Evolutionary conservation across 352 stramenopile genomes (phyloP).

Genomic region (Phytophthora sp.): DNA sequence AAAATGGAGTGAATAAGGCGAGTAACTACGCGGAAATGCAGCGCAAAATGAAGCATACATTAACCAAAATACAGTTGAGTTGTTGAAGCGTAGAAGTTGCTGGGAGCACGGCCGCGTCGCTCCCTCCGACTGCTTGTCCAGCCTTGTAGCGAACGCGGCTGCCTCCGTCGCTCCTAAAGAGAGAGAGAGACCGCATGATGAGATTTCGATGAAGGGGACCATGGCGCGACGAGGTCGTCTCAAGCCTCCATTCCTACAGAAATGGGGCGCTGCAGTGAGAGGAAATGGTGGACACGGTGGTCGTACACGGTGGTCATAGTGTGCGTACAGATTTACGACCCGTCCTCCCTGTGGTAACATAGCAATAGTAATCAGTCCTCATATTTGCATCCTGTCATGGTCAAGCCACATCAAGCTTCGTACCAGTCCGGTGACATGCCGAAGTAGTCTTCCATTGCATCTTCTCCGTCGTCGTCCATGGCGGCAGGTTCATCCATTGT

Average conservation of each 20-base stretch:
- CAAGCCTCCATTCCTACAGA: conserved; percentile 28
- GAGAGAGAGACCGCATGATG: conserved; percentile 32
- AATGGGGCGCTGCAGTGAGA: conserved; percentile 35
- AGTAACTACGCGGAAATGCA: conserved; percentile 29
- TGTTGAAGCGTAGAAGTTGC: conserved; percentile 30
- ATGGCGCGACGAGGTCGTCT: not conserved
- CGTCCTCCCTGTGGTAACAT: conserved; percentile 53
- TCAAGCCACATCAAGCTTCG: conserved; percentile 1
- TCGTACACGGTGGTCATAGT: conserved; percentile 18
- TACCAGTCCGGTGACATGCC: conserved; percentile 89
- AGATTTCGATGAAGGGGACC: conserved; percentile 17
- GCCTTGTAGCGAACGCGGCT: conserved; percentile 19
- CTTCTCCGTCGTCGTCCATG: conserved; percentile 80
- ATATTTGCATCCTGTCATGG: not conserved
- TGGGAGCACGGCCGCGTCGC: conserved; percentile 25
- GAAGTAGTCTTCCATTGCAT: conserved; percentile 85
- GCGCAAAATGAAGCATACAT: conserved; percentile 43
- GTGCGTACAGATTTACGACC: conserved; percentile 44
- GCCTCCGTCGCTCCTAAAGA: conserved; percentile 25
- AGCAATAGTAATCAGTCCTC: conserved; percentile 13
- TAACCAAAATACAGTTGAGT: conserved; percentile 42
- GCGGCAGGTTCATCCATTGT: conserved; percentile 72
- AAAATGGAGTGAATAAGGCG: conserved; percentile 7
- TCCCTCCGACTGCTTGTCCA: conserved; percentile 29
- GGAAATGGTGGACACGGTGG: not conserved